Evolutionary conservation across 2,329 filamentous ascomycete species (phyloP).

Genomic region (Incumbomyces delicatus): DNA sequence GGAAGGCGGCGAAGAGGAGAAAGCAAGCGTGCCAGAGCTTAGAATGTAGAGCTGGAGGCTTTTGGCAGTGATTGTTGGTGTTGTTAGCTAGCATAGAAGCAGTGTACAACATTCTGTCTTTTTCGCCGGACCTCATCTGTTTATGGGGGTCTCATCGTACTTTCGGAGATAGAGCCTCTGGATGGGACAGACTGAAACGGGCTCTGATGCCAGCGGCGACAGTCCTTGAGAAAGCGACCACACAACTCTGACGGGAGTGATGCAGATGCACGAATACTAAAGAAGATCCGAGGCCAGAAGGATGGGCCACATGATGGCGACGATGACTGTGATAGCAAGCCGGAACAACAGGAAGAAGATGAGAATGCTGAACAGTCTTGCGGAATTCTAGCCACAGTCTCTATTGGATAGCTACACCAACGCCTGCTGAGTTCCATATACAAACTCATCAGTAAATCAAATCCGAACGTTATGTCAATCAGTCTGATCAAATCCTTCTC

Average conservation of each 20-base stretch:
- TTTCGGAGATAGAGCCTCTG: background rate
- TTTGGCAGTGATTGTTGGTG: background rate
- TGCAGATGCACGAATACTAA: background rate
- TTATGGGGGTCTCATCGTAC: background rate
- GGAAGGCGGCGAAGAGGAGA: too few relatives aligned
- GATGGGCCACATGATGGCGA: too few relatives aligned
- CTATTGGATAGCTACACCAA: too few relatives aligned
- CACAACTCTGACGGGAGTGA: background rate
- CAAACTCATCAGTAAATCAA: too few relatives aligned
- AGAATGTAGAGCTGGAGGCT: background rate
- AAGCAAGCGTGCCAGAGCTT: background rate
- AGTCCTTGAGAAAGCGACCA: background rate
- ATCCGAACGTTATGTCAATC: too few relatives aligned
- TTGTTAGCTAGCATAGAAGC: background rate
- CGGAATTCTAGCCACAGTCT: too few relatives aligned
- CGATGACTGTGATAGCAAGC: too few relatives aligned
- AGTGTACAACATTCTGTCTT: background rate
- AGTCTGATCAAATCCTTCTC: too few relatives aligned
- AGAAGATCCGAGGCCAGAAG: background rate
- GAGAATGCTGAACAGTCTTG: too few relatives aligned
- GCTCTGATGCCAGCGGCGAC: background rate
- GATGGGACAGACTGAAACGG: background rate
- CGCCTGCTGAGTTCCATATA: too few relatives aligned
- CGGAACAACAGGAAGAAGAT: too few relatives aligned
- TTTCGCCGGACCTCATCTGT: too few relatives aligned